phyloP scores from a whole-genome alignment of 192 early-diverging fungal species.

The Entomortierella parvispora region DNA sequence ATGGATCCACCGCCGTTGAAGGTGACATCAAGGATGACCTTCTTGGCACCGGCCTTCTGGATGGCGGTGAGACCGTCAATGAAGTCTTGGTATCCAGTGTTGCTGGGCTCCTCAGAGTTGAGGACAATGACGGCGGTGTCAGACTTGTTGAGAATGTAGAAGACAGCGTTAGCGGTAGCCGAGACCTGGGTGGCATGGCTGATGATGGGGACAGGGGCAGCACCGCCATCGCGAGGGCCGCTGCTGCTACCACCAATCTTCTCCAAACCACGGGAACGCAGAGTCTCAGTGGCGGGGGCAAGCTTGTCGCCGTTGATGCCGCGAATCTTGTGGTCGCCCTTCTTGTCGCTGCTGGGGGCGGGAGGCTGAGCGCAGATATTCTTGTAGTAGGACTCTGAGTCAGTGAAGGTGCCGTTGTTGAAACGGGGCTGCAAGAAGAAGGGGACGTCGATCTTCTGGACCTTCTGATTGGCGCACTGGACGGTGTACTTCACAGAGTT shows the following conservation, averaged over 20 bases:
- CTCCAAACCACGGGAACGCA: too few relatives aligned
- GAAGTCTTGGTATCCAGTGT: conserved; percentile 11
- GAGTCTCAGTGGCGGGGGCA: too few relatives aligned
- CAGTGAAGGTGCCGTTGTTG: conserved; percentile 12
- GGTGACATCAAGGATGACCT: conserved; percentile 50
- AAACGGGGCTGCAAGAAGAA: conserved; percentile 13
- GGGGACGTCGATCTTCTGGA: conserved; percentile 11
- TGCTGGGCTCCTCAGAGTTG: not conserved
- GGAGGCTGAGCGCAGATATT: conserved; percentile 14
- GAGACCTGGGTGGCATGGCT: conserved; percentile 14
- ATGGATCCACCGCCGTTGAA: conserved; percentile 50
- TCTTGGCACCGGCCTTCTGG: conserved; percentile 25
- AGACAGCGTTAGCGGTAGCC: conserved; percentile 4
- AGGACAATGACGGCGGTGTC: conserved; percentile 36
- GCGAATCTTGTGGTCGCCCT: not conserved
- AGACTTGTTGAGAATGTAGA: conserved; percentile 15
- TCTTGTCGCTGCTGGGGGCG: too few relatives aligned
- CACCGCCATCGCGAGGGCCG: not conserved
- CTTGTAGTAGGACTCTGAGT: conserved; percentile 34
- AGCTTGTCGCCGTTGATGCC: conserved; percentile 9
- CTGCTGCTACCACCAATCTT: too few relatives aligned
- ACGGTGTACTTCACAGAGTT: conserved; percentile 31
- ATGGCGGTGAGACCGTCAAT: conserved; percentile 25
- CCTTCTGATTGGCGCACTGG: conserved; percentile 19
- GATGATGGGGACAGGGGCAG: not conserved